Conservation (phyloP, 2,329 filamentous ascomycete species). For the Alternaria infectoria region DNA sequence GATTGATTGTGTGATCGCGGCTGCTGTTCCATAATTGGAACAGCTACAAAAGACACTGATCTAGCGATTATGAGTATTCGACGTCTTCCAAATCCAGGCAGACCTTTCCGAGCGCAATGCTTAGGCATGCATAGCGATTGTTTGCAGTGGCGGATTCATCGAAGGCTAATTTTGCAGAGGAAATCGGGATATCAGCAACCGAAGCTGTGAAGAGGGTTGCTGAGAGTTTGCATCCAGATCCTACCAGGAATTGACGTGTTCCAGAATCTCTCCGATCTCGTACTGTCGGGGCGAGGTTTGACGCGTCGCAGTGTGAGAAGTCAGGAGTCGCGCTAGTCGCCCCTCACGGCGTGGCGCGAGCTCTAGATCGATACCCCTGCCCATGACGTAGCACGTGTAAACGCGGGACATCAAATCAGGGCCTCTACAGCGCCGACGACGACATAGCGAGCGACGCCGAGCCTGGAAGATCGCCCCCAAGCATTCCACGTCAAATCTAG, state of each 20-base stretch:
- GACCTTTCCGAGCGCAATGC: neutral
- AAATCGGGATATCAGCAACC: neutral
- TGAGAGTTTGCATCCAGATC: neutral
- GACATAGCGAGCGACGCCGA: conserved; percentile 29
- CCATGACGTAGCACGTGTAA: conserved; percentile 35
- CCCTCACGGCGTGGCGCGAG: conserved; percentile 14
- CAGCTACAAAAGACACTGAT: neutral
- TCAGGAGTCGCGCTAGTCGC: neutral
- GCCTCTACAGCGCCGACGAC: conserved; percentile 26
- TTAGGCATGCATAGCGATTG: neutral
- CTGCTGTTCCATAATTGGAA: neutral
- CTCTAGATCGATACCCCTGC: conserved; percentile 25
- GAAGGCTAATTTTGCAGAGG: neutral
- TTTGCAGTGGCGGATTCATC: neutral
- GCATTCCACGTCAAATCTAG: conserved; percentile 5
- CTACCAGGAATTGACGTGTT: neutral
- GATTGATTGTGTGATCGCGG: neutral
- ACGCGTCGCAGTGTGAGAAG: neutral
- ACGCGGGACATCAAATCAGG: conserved; percentile 29
- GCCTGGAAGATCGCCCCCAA: conserved; percentile 16
- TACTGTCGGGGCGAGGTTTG: neutral
- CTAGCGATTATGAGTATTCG: neutral
- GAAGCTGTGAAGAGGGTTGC: neutral
- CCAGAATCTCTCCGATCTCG: neutral
- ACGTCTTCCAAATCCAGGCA: neutral